Conservation (phyloP, 2,329 filamentous ascomycete species). For the Akanthomyces uredinophilus region DNA sequence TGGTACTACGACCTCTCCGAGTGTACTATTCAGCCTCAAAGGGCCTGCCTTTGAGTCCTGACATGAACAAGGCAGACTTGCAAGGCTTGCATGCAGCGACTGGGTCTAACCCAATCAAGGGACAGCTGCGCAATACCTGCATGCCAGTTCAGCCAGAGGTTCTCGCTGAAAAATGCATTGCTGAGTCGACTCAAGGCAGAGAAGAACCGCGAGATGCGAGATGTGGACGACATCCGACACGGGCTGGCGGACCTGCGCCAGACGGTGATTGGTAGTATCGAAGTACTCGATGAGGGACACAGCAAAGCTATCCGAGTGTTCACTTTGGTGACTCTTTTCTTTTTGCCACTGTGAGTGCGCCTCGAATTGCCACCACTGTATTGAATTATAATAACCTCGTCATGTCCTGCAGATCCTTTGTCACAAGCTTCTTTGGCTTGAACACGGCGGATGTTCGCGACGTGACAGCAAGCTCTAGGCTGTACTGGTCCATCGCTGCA, state of each 20-base stretch:
- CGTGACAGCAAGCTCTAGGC: conserved; percentile 32
- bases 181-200: background rate
- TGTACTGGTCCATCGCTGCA: conserved; percentile 37
- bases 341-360: conserved; percentile 28
- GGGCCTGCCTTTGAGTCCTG: too few relatives aligned
- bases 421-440: conserved; percentile 38
- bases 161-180: background rate
- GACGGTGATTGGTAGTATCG: conserved; percentile 22
- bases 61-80: too few relatives aligned
- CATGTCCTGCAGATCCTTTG: conserved; percentile 19
- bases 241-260: background rate
- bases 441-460: conserved; percentile 39
- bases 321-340: conserved; percentile 37
- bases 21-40: too few relatives aligned
- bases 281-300: conserved; percentile 26
- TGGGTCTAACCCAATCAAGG: too few relatives aligned
- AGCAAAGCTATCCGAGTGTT: conserved; percentile 31
- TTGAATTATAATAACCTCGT: background rate
- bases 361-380: background rate
- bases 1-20: too few relatives aligned
- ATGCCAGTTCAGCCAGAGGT: background rate
- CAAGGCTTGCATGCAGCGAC: too few relatives aligned
- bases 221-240: background rate
- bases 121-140: too few relatives aligned
- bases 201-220: background rate